These are phyloP conservation scores for Clarireedia paspali DNA, from an alignment of 2,329 filamentous ascomycete genomes.

Conservation along the genomic window DNA sequence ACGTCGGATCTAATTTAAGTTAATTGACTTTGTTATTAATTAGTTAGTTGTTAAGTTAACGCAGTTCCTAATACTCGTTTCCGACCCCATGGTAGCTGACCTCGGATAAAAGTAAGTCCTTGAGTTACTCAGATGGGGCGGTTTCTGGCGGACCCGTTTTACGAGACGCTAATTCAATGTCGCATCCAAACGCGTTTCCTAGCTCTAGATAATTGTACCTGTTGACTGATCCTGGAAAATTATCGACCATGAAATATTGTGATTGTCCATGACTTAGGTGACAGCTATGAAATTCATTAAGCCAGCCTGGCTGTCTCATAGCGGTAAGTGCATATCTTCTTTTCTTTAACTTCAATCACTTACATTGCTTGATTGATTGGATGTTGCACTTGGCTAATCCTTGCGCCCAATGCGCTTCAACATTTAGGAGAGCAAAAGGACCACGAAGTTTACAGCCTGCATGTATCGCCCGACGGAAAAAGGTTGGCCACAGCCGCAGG, in stretches of 20 bases:
- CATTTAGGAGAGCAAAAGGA: conserved; percentile 83
- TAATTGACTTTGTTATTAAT: no score
- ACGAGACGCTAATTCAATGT: neutral
- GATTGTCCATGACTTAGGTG: conserved; percentile 15
- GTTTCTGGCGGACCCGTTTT: neutral
- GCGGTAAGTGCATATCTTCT: conserved; percentile 46
- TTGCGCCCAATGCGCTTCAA: conserved; percentile 22
- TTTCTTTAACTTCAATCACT: neutral
- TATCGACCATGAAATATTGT: conserved; percentile 24
- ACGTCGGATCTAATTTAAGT: neutral
- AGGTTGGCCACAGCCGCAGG: conserved; percentile 90
- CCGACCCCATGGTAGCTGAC: no score
- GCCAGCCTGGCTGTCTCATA: conserved; percentile 92
- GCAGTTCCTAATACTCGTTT: no score
- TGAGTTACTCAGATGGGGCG: neutral
- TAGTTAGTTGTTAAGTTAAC: no score
- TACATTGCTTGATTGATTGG: no score
- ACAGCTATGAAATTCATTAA: conserved; percentile 75
- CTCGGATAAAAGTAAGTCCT: neutral
- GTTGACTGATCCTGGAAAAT: conserved; percentile 5
- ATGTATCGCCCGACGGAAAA: conserved; percentile 89
- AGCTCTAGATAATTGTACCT: conserved; percentile 9
- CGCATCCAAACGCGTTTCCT: conserved; percentile 6
- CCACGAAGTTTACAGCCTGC: conserved; percentile 96
- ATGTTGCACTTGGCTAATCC: conserved; percentile 17